Percentiles rank a stretch among this genome's conserved stretches.
Conservation (phyloP, 129 eudicot species). For the Flaveria linearis region DNA sequence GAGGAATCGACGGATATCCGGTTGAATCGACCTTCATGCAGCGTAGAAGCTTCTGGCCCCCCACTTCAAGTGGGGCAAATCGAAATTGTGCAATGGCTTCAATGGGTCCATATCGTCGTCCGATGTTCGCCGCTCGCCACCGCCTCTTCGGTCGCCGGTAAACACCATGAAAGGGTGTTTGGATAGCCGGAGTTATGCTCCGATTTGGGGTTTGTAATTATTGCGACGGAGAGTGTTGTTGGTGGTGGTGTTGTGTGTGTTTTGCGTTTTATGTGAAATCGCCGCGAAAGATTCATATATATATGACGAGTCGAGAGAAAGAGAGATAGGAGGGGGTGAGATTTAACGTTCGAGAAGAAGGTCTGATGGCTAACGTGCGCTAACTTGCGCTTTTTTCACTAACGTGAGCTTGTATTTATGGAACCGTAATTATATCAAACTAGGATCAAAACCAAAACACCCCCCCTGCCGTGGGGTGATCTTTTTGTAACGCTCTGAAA, state of each 20-base stretch:
- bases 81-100: slow-evolving; percentile 67
- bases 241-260: slow-evolving; percentile 11
- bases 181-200: neutral
- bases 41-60: slow-evolving; percentile 58
- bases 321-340: slow-evolving; percentile 15
- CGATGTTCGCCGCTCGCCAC: slow-evolving; percentile 1
- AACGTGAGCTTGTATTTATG: too few relatives aligned
- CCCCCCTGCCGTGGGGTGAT: too few relatives aligned
- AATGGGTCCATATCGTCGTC: slow-evolving; percentile 52
- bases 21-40: slow-evolving; percentile 52
- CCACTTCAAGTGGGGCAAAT: slow-evolving; percentile 65
- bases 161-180: slow-evolving; percentile 30
- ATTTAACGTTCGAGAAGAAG: slow-evolving; percentile 48
- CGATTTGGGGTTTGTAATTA: neutral
- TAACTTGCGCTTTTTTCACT: neutral
- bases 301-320: slow-evolving; percentile 5
- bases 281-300: slow-evolving; percentile 36
- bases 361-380: slow-evolving; percentile 34
- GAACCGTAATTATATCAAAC: too few relatives aligned
- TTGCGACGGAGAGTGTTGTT: neutral
- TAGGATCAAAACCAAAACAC: too few relatives aligned
- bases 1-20: slow-evolving; percentile 3
- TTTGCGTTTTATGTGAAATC: slow-evolving; percentile 32
- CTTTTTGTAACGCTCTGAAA: too few relatives aligned
- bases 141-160: slow-evolving; percentile 24